Conservation (phyloP, 108 stramenopile genomes). For the Nitzschia putrida region DNA sequence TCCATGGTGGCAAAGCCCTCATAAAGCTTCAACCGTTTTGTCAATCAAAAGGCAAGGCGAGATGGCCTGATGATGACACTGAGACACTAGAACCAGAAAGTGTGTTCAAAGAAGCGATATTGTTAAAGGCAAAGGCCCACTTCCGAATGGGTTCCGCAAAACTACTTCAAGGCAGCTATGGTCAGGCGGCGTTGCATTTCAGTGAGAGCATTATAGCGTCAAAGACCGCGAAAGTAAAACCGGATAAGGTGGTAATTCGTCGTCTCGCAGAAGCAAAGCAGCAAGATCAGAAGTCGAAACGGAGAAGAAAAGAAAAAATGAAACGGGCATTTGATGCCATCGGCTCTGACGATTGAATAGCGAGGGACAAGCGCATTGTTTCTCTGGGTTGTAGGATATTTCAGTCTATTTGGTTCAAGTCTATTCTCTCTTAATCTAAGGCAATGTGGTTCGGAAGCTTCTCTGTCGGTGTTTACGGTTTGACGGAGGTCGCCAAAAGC, state of each 20-base stretch:
- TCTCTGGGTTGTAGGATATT: too few species aligned
- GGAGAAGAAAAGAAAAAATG: conserved; percentile 63
- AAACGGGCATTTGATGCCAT: background rate
- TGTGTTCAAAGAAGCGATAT: conserved; percentile 56
- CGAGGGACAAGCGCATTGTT: too few species aligned
- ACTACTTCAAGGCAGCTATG: conserved; percentile 47
- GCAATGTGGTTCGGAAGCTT: too few species aligned
- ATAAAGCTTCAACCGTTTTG: too few species aligned
- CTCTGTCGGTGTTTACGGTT: too few species aligned
- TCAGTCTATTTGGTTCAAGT: too few species aligned
- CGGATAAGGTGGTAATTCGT: conserved; percentile 58
- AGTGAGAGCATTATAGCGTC: conserved; percentile 55
- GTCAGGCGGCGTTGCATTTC: conserved; percentile 56
- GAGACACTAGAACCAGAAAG: conserved; percentile 18
- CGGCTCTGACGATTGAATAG: background rate
- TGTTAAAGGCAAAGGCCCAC: conserved; percentile 73
- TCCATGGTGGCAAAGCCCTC: too few species aligned
- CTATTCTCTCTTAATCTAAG: too few species aligned
- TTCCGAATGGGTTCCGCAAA: conserved; percentile 79
- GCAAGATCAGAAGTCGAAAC: conserved; percentile 32
- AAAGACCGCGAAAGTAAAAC: conserved; percentile 32
- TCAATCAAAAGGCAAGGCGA: too few species aligned
- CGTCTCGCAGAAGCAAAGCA: conserved; percentile 68
- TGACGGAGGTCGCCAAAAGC: too few species aligned
- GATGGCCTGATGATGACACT: too few species aligned